Base-by-base conservation (phyloP, 2,329 filamentous ascomycete genomes). In the Calonectria multiphialidica region DNA sequence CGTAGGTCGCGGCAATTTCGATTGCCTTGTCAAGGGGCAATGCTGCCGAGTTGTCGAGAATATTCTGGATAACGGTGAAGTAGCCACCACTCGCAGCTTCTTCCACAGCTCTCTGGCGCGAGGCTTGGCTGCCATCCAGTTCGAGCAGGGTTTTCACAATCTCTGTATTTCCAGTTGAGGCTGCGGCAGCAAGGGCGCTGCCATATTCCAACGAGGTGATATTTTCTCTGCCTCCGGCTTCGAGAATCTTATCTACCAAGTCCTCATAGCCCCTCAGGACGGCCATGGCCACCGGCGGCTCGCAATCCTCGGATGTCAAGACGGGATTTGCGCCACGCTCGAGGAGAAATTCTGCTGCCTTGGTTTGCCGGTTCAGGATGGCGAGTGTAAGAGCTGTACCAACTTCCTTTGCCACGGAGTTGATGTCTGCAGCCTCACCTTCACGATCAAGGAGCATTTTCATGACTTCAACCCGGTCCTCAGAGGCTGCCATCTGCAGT, bases 1-100 rank as follows among this genome's bases (percentile, higher is more conserved):
- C 53, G 82, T 82, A 68, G 12, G 68, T 67, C 3, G 64, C 53
- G 10, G 72, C 72, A 15, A 55, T 44, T 35, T 42, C 53, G n/a
- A 69, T 28, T 1, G 68, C 65, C 37, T 45, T 63, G 28, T 66
- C 71, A 15, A 73, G 35, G 1, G 45, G 55, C 45, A 73, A 30
- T 6, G 55, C 50, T 30, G 68, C 40, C 2, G 63, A 66, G 9
- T 53, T 55, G 1, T 67, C 53, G 6, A 73, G 47, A 40, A 73
- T 64, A n/a, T 33, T 7, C 3, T 65, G 35, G 10, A 73, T 47
- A 5, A 71, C 63, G 10, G 47, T 16, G 7, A 47, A 49, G 55
- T 57, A 73, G 10, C 71, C 71, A 15, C 63, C 62, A 1, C 62
- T n/a, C 4, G 71, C 55, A 47, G 67, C 71, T 5, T 70, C 50